Percentiles rank a stretch among this genome's conserved stretches.
phyloP scores from a whole-genome alignment of 2,329 filamentous ascomycete species.

The Ascosphaera apis region DNA sequence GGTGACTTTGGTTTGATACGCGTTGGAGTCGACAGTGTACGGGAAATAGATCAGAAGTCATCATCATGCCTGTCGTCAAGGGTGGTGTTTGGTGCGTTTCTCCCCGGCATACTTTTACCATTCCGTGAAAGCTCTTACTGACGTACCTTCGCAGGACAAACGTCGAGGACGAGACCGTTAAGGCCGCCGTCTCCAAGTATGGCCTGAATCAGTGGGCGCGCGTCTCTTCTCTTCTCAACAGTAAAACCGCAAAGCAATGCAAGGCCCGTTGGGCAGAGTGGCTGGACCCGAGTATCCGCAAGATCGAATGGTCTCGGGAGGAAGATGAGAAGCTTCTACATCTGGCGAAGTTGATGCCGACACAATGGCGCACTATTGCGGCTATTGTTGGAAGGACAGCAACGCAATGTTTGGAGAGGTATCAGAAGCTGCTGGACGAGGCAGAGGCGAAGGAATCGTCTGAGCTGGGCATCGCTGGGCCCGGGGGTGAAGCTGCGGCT shows the following conservation, averaged over 20 bases:
- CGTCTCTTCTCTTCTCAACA: conserved; percentile 85
- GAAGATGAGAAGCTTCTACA: conserved; percentile 96
- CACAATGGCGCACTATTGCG: conserved; percentile 96
- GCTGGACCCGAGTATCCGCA: conserved; percentile 92
- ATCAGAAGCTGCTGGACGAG: conserved; percentile 89
- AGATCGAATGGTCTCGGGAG: conserved; percentile 97
- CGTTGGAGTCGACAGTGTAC: too few relatives aligned
- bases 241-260: conserved; percentile 97
- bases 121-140: conserved; percentile 7
- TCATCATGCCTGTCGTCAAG: conserved; percentile 40
- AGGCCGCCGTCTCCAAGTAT: conserved; percentile 85
- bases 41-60: too few relatives aligned
- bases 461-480: conserved; percentile 60
- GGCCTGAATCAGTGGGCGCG: conserved; percentile 95
- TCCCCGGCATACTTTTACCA: neutral
- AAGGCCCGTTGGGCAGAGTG: conserved; percentile 97
- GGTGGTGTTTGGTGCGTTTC: conserved; percentile 34
- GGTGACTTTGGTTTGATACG: too few relatives aligned
- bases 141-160: conserved; percentile 27
- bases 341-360: conserved; percentile 94
- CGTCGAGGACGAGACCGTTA: conserved; percentile 84
- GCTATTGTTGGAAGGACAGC: conserved; percentile 90
- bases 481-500: conserved; percentile 65
- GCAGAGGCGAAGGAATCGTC: conserved; percentile 72
- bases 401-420: conserved; percentile 89